Evolutionary conservation across 495 filamentous ascomycete genomes (phyloP), one percentile per base, ranked within the genome.

Genomic region (Elaphomyces granulatus): DNA sequence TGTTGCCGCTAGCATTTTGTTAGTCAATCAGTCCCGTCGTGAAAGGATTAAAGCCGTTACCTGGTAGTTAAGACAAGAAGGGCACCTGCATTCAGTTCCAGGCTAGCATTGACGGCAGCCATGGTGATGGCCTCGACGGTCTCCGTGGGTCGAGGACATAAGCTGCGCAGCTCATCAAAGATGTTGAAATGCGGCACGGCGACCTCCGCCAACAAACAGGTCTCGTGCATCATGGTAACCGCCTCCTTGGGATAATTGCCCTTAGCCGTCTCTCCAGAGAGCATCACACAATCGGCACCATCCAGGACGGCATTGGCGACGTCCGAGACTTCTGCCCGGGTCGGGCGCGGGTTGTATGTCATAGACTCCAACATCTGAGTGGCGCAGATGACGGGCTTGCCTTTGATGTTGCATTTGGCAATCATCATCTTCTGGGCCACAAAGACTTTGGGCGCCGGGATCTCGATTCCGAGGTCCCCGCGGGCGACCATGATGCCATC

Each of bases 351-450:
- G 67, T 98, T 98, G 72, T 94, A 90, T 62, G 93, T 96, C 90
- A 98, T 98, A 49, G 85, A 93, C 74, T 98, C 90, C 45, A 98
- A 72, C 80, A 86, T 85, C 63, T 87, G 79, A 20, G 82, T 86
- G 37, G 84, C 84, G 60, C 87, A 94, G 58, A 96, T 94, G 55
- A 86, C 84, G 45, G 90, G 90, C 74, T 98, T 98, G 59, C 92
- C 90, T 51, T 87, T 88, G 55, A 95, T 81, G 72, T 98, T 98
- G 75, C 92, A 96, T 78, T 95, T 96, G 60, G 88, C 85, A 65
- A 96, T 96, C 81, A 98, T 87, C 85, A 96, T 96, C 79, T 98
- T 98, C 74, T 98, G 90, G 35, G 90, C 90, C 46, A 93, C 80
- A 67, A 96, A 98, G 40, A 98, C 90, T 73, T 98, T 92, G 38